A percentile compares a stretch with the other conserved stretches of the same genome.
Conservation (phyloP, 306 rosid genomes). For the Trichosanthes cucumerina region DNA sequence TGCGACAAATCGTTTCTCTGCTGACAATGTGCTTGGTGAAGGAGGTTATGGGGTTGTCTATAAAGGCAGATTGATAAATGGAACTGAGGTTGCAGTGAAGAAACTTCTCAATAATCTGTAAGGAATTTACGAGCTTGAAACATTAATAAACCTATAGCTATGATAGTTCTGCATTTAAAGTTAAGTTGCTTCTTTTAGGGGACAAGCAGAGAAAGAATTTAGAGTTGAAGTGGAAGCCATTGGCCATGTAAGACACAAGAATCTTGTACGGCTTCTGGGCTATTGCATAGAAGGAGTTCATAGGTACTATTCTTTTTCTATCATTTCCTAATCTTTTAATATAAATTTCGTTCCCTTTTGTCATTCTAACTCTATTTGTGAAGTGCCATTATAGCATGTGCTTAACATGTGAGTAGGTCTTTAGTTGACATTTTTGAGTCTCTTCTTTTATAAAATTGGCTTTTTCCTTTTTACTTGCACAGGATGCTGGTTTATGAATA, state of each 20-base stretch:
- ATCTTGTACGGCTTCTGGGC: conserved; percentile 88
- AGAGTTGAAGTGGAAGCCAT: conserved; percentile 98
- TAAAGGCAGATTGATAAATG: conserved; percentile 71
- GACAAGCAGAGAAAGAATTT: conserved; percentile 98
- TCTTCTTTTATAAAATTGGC: neutral
- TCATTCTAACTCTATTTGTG: neutral
- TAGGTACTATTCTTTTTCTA: conserved; percentile 34
- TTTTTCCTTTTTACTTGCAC: conserved; percentile 12
- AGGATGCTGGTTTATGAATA: conserved; percentile 95
- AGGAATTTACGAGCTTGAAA: conserved; percentile 27
- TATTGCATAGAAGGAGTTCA: conserved; percentile 90
- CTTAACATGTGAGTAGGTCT: neutral
- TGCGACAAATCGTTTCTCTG: conserved; percentile 59
- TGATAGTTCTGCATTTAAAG: neutral
- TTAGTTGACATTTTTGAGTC: neutral
- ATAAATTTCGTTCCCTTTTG: neutral
- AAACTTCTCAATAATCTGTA: conserved; percentile 90
- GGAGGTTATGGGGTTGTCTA: conserved; percentile 98
- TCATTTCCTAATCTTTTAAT: neutral
- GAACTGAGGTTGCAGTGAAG: conserved; percentile 92
- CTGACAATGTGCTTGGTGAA: conserved; percentile 73
- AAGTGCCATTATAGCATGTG: neutral
- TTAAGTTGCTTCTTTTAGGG: conserved; percentile 40
- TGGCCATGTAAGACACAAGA: conserved; percentile 93
- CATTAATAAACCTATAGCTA: neutral